Base-by-base conservation (phyloP, 108 stramenopile genomes). In the Bacterosira constricta region DNA sequence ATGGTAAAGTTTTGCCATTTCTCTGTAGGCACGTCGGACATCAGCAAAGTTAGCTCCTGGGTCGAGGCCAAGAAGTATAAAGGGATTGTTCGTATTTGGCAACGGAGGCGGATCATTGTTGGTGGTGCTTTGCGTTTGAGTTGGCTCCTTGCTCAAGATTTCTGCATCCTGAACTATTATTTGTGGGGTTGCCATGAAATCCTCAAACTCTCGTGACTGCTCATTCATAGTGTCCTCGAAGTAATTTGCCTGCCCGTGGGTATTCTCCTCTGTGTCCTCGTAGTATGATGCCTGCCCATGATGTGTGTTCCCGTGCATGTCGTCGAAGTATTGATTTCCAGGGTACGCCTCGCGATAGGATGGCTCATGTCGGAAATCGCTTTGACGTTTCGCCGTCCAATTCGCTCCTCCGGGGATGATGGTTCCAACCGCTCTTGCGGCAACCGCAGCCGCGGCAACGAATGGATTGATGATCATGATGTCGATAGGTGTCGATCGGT, bases 1-100 rank as follows among this genome's bases (percentile, higher is more conserved):
- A 12, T 73, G 72, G 20, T 73, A 73, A 2, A 65, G 5, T 44
- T 59, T 68, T 32, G 59, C 57, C 38, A 67, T 38, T 31, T 68
- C 42, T 45, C 38, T 67, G 29, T 73, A 73, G 11, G 72, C 72
- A 21, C 26, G 41, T 31, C 41, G 51, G 10, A 69, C 35, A 2
- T 37, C 67, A 25, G 55, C 67, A 38, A 69, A 57, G 23, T 9
- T 44, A 21, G 67, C 54, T 13, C 38, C 41, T 17, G 25, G 29
- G 12, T 37, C 25, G 23, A 69, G 35, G n/a, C 67, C 67, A 31
- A 69, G 55, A 31, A 69, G 67, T 12, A 13, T 32, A 27, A 29
- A 57, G 26, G 67, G 67, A 39, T 69, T 55, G 18, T 55, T 57
- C 20, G 67, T 69, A 41, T 57, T n/a, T 20, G 35, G 67, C 39